A percentile compares a stretch with the other conserved stretches of the same genome.
Evolutionary conservation across 371 early-diverging fungal species (phyloP).

Genomic region (Mortierella sp.): DNA sequence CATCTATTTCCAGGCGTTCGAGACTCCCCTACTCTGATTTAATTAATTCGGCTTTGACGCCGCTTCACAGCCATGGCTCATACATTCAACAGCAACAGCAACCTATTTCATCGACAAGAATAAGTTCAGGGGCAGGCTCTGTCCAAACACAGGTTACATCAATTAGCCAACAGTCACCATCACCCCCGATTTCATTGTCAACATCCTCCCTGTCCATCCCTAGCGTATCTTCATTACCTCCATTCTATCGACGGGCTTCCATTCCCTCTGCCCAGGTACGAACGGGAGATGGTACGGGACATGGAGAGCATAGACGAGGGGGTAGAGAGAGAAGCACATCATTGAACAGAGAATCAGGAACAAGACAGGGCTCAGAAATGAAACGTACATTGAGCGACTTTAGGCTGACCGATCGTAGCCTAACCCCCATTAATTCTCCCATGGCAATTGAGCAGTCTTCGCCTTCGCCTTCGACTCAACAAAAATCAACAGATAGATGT

Average conservation of each 20-base stretch:
- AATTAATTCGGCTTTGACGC: constrained; percentile 7
- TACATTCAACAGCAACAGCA: background rate
- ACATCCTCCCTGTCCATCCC: background rate
- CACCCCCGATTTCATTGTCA: constrained; percentile 8
- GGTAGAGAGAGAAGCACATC: background rate
- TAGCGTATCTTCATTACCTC: constrained; percentile 1
- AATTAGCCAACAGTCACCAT: constrained; percentile 3
- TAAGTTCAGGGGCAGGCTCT: constrained; percentile 27
- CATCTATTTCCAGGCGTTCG: background rate
- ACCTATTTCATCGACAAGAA: background rate
- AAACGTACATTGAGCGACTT: background rate
- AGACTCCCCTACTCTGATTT: background rate
- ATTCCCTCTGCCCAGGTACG: too few species aligned
- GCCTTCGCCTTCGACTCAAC: too few species aligned
- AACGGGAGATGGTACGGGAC: background rate
- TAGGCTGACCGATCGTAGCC: too few species aligned
- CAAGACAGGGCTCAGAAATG: constrained; percentile 6
- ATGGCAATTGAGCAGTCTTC: too few species aligned
- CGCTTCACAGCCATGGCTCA: background rate
- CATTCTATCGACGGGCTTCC: background rate
- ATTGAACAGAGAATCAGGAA: background rate
- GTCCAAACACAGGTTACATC: constrained; percentile 4
- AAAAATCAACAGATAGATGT: background rate
- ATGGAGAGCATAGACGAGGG: background rate
- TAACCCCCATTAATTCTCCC: too few species aligned